Percentiles rank a stretch among this genome's conserved stretches.
These are phyloP conservation scores for Colletotrichum euphorbiae DNA, from an alignment of 2,329 filamentous ascomycete species.

Conservation along the genomic window DNA sequence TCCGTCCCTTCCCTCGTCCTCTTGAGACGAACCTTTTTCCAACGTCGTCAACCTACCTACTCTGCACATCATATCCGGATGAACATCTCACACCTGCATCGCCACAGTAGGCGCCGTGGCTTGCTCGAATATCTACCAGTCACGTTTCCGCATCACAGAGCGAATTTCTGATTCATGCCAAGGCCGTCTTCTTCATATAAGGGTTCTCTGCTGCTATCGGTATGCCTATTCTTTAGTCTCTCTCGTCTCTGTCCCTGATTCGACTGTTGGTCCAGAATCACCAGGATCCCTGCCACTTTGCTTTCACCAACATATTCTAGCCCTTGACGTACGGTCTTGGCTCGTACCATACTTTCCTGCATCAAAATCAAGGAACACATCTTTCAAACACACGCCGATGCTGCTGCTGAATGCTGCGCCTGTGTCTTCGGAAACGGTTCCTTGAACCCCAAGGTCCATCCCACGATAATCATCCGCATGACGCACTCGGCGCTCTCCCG, in stretches of 20 bases:
- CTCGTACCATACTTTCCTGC: slow-evolving; percentile 13
- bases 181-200: slow-evolving; percentile 27
- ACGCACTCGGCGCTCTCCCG: slow-evolving; percentile 49
- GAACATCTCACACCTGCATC: slow-evolving; percentile 13
- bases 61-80: not conserved
- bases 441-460: slow-evolving; percentile 44
- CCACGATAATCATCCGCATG: slow-evolving; percentile 49
- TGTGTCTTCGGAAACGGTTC: slow-evolving; percentile 12
- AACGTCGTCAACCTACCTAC: slow-evolving; percentile 1
- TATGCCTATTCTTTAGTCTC: slow-evolving; percentile 10
- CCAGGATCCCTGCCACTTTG: slow-evolving; percentile 2
- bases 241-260: not conserved
- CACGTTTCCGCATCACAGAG: slow-evolving; percentile 19
- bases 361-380: not conserved
- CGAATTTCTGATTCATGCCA: slow-evolving; percentile 31
- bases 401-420: slow-evolving; percentile 5
- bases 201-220: slow-evolving; percentile 26
- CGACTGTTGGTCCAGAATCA: slow-evolving; percentile 8
- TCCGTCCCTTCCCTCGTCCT: too few species aligned
- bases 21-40: slow-evolving; percentile 18
- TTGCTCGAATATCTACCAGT: slow-evolving; percentile 18
- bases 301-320: slow-evolving; percentile 3
- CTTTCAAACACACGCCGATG: slow-evolving; percentile 19
- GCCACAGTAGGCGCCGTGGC: slow-evolving; percentile 37
- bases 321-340: slow-evolving; percentile 25